phyloP scores from a whole-genome alignment of 768 basidiomycete species.

The Lentinula sp. region DNA sequence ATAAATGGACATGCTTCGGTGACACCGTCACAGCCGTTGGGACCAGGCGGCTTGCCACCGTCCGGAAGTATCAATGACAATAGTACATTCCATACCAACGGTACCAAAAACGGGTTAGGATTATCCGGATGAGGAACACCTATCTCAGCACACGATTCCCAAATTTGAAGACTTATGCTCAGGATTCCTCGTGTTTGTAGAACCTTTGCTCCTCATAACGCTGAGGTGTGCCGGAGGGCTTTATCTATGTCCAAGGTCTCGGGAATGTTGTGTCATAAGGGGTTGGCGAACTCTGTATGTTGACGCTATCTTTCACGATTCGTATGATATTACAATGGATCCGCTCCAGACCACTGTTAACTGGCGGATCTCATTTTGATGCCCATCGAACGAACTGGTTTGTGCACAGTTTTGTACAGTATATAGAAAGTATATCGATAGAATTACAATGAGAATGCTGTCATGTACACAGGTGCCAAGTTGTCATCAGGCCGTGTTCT shows the following conservation, averaged over 20 bases:
- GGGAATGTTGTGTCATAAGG: not conserved
- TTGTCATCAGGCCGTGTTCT: constrained; percentile 12
- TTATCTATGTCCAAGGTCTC: not conserved
- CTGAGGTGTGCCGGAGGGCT: not conserved
- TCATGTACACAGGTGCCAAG: constrained; percentile 47
- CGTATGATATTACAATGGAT: not conserved
- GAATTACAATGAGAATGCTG: constrained; percentile 37
- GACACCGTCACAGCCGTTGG: not conserved
- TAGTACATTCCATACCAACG: constrained; percentile 8
- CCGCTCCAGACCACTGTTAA: not conserved
- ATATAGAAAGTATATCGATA: not conserved
- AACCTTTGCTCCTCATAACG: not conserved
- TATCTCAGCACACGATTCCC: not conserved
- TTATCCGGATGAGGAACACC: not conserved
- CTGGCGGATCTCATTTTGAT: not conserved
- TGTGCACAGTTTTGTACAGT: not conserved
- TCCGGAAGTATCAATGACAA: constrained; percentile 14
- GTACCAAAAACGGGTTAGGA: constrained; percentile 5
- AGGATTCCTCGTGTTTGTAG: not conserved
- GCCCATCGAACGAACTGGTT: not conserved
- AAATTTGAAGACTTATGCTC: not conserved
- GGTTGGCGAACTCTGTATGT: not conserved
- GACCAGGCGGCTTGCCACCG: constrained; percentile 12
- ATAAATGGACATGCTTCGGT: not conserved
- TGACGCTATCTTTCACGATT: not conserved